phyloP scores from a whole-genome alignment of 2,329 filamentous ascomycete species.

The Nothophoma quercina region DNA sequence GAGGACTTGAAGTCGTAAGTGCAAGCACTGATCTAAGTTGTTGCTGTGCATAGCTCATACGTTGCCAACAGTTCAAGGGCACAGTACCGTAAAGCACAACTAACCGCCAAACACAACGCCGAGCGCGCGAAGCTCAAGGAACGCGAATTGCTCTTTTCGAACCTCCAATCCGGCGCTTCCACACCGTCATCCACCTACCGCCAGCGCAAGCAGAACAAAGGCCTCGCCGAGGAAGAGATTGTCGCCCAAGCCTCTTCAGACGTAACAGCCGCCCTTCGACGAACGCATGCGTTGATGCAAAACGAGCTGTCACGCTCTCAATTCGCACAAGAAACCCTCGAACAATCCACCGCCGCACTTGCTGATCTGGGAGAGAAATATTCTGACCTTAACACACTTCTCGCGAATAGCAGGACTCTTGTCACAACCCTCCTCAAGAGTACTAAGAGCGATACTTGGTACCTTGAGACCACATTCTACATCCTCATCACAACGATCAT shows the following conservation, averaged over 20 bases:
- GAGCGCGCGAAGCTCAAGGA: constrained; percentile 78
- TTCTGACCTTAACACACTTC: constrained; percentile 76
- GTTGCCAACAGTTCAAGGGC: constrained; percentile 59
- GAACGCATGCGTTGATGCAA: constrained; percentile 87
- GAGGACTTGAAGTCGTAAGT: constrained; percentile 76
- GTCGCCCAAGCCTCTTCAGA: constrained; percentile 78
- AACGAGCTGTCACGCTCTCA: constrained; percentile 84
- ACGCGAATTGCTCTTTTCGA: constrained; percentile 75
- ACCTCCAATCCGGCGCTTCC: constrained; percentile 59
- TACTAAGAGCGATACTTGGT: constrained; percentile 98
- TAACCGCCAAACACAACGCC: constrained; percentile 78
- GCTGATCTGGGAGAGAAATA: constrained; percentile 82
- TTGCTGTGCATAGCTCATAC: constrained; percentile 5
- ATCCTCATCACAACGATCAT: constrained; percentile 77
- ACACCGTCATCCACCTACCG: constrained; percentile 47
- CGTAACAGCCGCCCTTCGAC: constrained; percentile 82
- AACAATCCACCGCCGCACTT: constrained; percentile 84
- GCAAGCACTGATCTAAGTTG: constrained; percentile 25
- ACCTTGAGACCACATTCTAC: constrained; percentile 88
- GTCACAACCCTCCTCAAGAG: constrained; percentile 81
- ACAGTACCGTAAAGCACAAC: constrained; percentile 81
- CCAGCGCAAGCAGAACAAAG: constrained; percentile 52
- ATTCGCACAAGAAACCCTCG: constrained; percentile 88
- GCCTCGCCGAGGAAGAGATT: constrained; percentile 74
- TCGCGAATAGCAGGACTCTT: constrained; percentile 76